phyloP scores from a whole-genome alignment of 2,329 filamentous ascomycete species.

The Kalmusia sp. region DNA sequence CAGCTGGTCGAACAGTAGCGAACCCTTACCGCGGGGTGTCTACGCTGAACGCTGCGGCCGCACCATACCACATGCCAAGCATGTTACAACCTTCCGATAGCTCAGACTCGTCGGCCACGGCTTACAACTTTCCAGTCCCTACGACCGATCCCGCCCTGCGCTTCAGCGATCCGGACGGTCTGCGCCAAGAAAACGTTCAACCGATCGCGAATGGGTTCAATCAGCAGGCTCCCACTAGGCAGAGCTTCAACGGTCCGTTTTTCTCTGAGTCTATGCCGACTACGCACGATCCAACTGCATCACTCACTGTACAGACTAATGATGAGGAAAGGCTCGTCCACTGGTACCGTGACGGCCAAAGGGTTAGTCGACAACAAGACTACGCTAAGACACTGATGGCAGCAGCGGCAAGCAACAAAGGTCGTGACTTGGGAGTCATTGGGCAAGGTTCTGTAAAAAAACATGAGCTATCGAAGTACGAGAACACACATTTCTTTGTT shows the following conservation, averaged over 20 bases:
- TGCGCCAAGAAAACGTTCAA: conserved; percentile 17
- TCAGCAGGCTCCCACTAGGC: conserved; percentile 36
- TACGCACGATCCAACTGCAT: conserved; percentile 31
- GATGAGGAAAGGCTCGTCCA: conserved; percentile 46
- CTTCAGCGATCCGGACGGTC: conserved; percentile 37
- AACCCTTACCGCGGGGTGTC: conserved; percentile 28
- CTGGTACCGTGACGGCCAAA: conserved; percentile 49
- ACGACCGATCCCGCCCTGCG: conserved; percentile 18
- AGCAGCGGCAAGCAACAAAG: conserved; percentile 21
- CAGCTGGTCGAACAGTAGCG: conserved; percentile 27
- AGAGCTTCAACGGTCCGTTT: conserved; percentile 47
- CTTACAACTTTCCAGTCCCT: conserved; percentile 11
- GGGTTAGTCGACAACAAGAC: conserved; percentile 32
- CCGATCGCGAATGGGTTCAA: conserved; percentile 33
- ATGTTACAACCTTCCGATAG: conserved; percentile 1
- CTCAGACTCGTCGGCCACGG: conserved; percentile 17
- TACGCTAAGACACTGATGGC: conserved; percentile 31
- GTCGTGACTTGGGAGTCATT: conserved; percentile 20
- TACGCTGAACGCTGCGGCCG: conserved; percentile 24
- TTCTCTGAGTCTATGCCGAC: conserved; percentile 42
- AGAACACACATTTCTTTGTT: conserved; percentile 48
- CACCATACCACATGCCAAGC: conserved; percentile 18
- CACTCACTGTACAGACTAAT: conserved; percentile 27
- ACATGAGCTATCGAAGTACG: conserved; percentile 12
- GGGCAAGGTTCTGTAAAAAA: conserved; percentile 10